Evolutionary conservation across 164 flowering plant genomes (phyloP).

Genomic region (Vitis vinifera): DNA sequence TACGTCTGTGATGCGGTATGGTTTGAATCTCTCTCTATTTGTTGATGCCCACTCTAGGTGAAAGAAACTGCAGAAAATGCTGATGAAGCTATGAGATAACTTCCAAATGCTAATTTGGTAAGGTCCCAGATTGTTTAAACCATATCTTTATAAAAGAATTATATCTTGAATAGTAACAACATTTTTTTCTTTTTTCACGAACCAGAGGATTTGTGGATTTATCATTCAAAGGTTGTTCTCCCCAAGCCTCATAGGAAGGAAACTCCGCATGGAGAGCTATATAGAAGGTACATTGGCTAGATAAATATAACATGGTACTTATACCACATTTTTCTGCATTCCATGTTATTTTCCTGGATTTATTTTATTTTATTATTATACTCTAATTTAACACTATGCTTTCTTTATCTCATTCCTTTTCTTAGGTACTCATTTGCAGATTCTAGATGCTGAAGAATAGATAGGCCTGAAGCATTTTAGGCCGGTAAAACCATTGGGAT

Average conservation of each 20-base stretch:
- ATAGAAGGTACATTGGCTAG: conserved; percentile 56
- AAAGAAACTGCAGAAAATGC: conserved; percentile 91
- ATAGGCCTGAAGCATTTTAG: conserved; percentile 82
- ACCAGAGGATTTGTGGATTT: conserved; percentile 96
- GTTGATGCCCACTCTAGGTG: conserved; percentile 36
- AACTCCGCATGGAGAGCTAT: conserved; percentile 78
- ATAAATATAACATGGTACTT: not conserved
- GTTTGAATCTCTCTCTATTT: too few species aligned
- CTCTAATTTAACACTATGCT: not conserved
- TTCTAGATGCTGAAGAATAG: conserved; percentile 69
- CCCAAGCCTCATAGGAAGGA: conserved; percentile 95
- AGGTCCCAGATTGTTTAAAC: not conserved
- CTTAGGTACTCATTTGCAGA: conserved; percentile 38
- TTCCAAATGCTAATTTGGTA: conserved; percentile 98
- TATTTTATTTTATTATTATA: not conserved
- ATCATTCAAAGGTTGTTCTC: conserved; percentile 75
- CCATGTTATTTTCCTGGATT: not conserved
- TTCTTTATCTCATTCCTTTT: conserved; percentile 1
- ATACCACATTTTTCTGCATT: not conserved
- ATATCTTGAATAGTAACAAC: not conserved
- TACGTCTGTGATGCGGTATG: too few species aligned
- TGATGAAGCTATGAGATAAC: conserved; percentile 88
- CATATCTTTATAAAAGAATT: not conserved
- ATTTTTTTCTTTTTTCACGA: conserved; percentile 39
- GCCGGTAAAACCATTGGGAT: conserved; percentile 89